Base-by-base conservation (phyloP, 2,329 filamentous ascomycete species). In the Biscogniauxia sp. region DNA sequence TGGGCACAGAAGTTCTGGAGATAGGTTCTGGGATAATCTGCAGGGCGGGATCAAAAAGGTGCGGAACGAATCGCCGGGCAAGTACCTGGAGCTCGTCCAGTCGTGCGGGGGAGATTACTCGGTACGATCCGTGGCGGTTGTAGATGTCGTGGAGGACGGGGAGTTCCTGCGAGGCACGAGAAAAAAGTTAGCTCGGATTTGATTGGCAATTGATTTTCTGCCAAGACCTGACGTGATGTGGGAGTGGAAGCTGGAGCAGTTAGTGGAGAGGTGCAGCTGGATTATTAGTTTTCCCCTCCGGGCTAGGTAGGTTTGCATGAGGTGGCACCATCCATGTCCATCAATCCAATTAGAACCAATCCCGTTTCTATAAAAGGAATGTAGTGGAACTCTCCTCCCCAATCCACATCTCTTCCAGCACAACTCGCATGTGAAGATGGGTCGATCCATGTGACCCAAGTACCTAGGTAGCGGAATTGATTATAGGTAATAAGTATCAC, bases 221-320 rank as follows among this genome's bases (percentile, higher is more conserved):
- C 54, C 45, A 41, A 55, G 37, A 54, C 50, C 17, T 45, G 37
- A 45, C 37, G 37, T 45, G 37, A 45, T 45, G 11, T 23, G 23
- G 23, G 50, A 58, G 57, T 53, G 53, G 58, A 58, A 51, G 52
- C 37, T 53, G 51, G 49, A 61, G 61, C 61, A 64, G 56, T 53
- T 41, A 41, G 54, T 23, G 23, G 2, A 23, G 23, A 32, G 28
- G 7, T 32, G 28, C 28, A 60, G 49, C 57, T 64, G 62, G 62
- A 61, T 64, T 60, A 59, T 60, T 49, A 53, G 60, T 62, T 55
- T 60, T 64, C 62, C 62, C 56, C 51, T 26, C 20, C 56, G 54
- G 50, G 41, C 7, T 45, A 45, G 37, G 9, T 41, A 17, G 9
- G 17, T 45, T 17, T 17, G 17, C 37, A 45, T 23, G 23, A 23